A percentile compares a stretch with the other conserved stretches of the same genome.
Conservation (phyloP, 345 rosid genomes). For the Murraya koenigii region DNA sequence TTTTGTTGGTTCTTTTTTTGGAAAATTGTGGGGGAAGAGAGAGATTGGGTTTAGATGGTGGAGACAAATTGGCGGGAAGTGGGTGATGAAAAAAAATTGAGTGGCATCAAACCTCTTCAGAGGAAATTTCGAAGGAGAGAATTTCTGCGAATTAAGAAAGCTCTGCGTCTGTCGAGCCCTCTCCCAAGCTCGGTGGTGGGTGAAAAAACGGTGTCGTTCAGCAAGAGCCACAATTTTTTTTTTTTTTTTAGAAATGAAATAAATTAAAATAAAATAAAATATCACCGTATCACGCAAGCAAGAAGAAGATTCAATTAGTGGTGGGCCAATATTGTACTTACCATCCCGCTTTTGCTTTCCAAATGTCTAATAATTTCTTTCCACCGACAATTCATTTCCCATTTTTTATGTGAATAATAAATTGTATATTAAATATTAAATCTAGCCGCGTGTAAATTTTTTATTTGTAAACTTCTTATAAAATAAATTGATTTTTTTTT, state of each 20-base stretch:
- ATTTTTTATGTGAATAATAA: too few relatives aligned
- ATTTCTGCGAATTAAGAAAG: background rate
- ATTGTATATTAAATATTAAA: too few relatives aligned
- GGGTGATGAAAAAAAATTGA: slow-evolving; percentile 12
- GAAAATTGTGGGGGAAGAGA: background rate
- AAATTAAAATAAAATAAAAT: too few relatives aligned
- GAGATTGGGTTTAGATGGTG: background rate
- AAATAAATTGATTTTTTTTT: too few relatives aligned
- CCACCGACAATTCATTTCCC: background rate
- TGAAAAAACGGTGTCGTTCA: too few relatives aligned
- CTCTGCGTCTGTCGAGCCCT: background rate
- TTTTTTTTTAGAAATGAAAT: background rate
- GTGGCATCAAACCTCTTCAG: slow-evolving; percentile 11
- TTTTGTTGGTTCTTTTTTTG: background rate
- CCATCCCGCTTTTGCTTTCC: background rate
- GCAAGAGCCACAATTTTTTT: background rate
- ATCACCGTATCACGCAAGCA: too few relatives aligned
- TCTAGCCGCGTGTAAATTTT: too few relatives aligned
- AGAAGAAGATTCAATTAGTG: background rate
- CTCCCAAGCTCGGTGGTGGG: background rate
- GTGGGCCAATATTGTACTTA: background rate
- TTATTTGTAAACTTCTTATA: too few relatives aligned
- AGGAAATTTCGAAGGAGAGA: slow-evolving; percentile 7
- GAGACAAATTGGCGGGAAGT: slow-evolving; percentile 22
- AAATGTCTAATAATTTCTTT: background rate